Percentiles rank a stretch among this genome's conserved stretches.
These are phyloP conservation scores for Novymonas esmeraldas DNA, from an alignment of 208 protist species.

Conservation along the genomic window DNA sequence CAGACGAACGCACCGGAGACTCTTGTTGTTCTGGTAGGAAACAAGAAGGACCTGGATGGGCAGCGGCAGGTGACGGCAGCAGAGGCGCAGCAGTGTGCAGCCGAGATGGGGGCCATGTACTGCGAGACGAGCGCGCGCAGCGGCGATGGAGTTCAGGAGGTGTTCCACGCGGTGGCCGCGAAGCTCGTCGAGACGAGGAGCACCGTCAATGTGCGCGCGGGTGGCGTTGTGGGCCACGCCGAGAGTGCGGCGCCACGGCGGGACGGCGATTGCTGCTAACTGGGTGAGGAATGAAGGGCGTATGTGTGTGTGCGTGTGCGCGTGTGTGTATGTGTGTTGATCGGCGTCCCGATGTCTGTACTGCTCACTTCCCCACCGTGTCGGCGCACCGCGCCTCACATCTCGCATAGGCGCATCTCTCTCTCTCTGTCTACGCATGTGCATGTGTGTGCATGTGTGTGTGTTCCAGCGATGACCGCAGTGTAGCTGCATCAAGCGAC, in stretches of 20 bases:
- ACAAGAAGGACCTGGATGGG: constrained; percentile 94
- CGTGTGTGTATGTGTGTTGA: neutral
- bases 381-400: too few species aligned
- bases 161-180: constrained; percentile 63
- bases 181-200: constrained; percentile 62
- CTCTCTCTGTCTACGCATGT: too few species aligned
- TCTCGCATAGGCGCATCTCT: too few species aligned
- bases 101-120: constrained; percentile 55
- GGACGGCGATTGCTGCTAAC: constrained; percentile 7
- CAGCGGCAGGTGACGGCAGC: constrained; percentile 51
- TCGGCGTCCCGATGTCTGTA: too few species aligned
- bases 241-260: constrained; percentile 20
- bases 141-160: constrained; percentile 66
- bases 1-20: constrained; percentile 90
- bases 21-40: constrained; percentile 93
- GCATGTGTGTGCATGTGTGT: too few species aligned
- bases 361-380: too few species aligned
- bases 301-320: neutral
- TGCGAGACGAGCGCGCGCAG: constrained; percentile 78
- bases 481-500: too few species aligned
- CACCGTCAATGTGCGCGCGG: constrained; percentile 63
- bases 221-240: constrained; percentile 56
- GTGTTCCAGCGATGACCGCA: too few species aligned
- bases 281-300: too few species aligned
- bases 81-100: constrained; percentile 58